Evolutionary conservation across 2,329 filamentous ascomycete genomes (phyloP).

Genomic region (Pseudogymnoascus sp.): DNA sequence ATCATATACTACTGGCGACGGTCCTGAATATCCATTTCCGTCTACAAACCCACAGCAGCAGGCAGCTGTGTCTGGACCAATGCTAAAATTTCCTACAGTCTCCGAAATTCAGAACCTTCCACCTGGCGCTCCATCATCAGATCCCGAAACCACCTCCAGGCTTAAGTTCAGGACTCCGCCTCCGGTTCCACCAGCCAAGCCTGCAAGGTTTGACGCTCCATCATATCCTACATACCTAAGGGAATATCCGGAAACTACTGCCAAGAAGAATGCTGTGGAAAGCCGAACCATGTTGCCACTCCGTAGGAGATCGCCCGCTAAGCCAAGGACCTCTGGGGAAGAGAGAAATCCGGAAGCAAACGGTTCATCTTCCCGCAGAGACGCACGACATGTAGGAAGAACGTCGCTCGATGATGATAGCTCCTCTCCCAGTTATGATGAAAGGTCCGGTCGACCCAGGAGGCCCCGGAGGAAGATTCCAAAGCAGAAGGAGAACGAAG

Average conservation of each 20-base stretch:
- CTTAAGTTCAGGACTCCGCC: conserved; percentile 14
- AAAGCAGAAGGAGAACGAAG: conserved; percentile 27
- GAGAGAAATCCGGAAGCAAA: conserved; percentile 28
- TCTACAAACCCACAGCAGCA: conserved; percentile 23
- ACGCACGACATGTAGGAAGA: conserved; percentile 3
- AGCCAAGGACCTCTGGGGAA: conserved; percentile 12
- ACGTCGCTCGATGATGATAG: conserved; percentile 18
- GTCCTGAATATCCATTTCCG: conserved; percentile 25
- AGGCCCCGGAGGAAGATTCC: conserved; percentile 22
- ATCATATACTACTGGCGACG: conserved; percentile 19
- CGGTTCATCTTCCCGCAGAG: conserved; percentile 22
- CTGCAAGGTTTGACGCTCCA: conserved; percentile 30
- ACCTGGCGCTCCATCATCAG: conserved; percentile 16
- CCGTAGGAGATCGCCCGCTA: conserved; percentile 21
- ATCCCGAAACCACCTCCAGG: conserved; percentile 25
- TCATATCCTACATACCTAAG: conserved; percentile 29
- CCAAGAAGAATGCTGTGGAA: conserved; percentile 21
- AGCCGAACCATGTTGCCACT: conserved; percentile 24
- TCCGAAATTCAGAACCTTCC: conserved; percentile 21
- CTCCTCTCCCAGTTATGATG: conserved; percentile 25
- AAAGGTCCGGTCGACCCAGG: conserved; percentile 24
- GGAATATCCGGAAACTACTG: conserved; percentile 27
- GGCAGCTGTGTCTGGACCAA: conserved; percentile 21
- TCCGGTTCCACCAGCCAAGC: conserved; percentile 18
- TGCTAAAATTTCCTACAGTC: conserved; percentile 18